phyloP scores from a whole-genome alignment of 2,329 filamentous ascomycete genomes.

The Venturia pyrina region DNA sequence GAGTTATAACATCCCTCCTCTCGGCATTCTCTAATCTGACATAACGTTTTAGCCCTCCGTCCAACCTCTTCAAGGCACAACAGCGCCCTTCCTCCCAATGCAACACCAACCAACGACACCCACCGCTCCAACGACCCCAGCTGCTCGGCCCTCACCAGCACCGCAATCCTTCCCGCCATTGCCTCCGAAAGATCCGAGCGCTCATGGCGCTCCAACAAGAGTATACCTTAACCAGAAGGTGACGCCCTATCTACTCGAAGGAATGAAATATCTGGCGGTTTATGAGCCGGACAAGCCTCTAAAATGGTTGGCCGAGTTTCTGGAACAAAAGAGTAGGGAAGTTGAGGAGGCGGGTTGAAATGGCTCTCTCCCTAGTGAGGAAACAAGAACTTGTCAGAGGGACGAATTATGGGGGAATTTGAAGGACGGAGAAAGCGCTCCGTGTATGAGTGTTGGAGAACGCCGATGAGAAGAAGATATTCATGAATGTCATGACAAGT shows the following conservation, averaged over 20 bases:
- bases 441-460: neutral
- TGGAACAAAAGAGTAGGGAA: constrained; percentile 37
- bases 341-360: constrained; percentile 26
- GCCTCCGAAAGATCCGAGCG: constrained; percentile 28
- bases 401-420: neutral
- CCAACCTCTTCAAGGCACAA: neutral
- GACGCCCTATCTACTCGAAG: constrained; percentile 41
- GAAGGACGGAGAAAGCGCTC: neutral
- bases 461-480: neutral
- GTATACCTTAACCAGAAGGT: constrained; percentile 40
- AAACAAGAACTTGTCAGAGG: neutral
- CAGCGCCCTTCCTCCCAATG: neutral
- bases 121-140: constrained; percentile 14
- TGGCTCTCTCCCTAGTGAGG: constrained; percentile 15
- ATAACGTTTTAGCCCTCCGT: neutral
- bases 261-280: constrained; percentile 41
- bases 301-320: constrained; percentile 38
- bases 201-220: constrained; percentile 38
- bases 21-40: neutral
- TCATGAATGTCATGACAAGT: neutral
- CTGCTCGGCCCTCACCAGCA: constrained; percentile 10
- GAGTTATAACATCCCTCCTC: neutral
- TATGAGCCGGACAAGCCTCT: constrained; percentile 42
- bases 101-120: constrained; percentile 12
- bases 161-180: neutral